phyloP scores from a whole-genome alignment of 257 asterid species.

The Plectranthus barbatus region DNA sequence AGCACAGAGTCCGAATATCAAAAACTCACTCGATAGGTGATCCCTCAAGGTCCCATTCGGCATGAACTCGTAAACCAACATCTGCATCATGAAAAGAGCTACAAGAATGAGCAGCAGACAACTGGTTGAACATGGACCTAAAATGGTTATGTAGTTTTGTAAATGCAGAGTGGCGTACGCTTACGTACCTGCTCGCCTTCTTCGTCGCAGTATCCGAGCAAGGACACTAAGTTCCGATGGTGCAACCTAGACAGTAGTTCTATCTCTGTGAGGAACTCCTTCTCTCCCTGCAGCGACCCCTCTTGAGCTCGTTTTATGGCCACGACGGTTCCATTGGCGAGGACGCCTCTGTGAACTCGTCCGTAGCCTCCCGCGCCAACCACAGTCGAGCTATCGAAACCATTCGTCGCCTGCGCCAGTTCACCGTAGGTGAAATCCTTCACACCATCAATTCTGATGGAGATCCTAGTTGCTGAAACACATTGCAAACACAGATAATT shows the following conservation, averaged over 20 bases:
- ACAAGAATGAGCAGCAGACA: too few relatives aligned
- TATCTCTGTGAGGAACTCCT: conserved; percentile 92
- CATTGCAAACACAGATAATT: not conserved
- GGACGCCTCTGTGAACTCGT: conserved; percentile 79
- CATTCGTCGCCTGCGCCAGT: conserved; percentile 58
- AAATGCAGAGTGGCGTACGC: too few relatives aligned
- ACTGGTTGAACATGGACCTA: too few relatives aligned
- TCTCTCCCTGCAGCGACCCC: conserved; percentile 93
- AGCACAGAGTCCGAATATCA: not conserved
- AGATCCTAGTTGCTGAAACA: conserved; percentile 62
- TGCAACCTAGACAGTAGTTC: conserved; percentile 84
- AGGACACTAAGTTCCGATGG: conserved; percentile 81
- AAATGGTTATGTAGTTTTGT: too few relatives aligned
- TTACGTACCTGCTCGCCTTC: conserved; percentile 95
- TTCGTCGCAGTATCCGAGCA: conserved; percentile 86
- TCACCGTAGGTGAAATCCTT: conserved; percentile 65
- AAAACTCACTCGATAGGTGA: conserved; percentile 64
- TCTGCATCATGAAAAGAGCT: conserved; percentile 44
- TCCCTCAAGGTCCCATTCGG: conserved; percentile 82
- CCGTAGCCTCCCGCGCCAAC: conserved; percentile 98
- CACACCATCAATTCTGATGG: conserved; percentile 78
- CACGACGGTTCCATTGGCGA: conserved; percentile 68
- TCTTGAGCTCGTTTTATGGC: conserved; percentile 93
- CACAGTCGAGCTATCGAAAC: conserved; percentile 45
- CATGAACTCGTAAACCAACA: conserved; percentile 93